Evolutionary conservation across 306 rosid species (phyloP), one percentile per base, ranked within the genome.

Genomic region (Cicer cuneatum): DNA sequence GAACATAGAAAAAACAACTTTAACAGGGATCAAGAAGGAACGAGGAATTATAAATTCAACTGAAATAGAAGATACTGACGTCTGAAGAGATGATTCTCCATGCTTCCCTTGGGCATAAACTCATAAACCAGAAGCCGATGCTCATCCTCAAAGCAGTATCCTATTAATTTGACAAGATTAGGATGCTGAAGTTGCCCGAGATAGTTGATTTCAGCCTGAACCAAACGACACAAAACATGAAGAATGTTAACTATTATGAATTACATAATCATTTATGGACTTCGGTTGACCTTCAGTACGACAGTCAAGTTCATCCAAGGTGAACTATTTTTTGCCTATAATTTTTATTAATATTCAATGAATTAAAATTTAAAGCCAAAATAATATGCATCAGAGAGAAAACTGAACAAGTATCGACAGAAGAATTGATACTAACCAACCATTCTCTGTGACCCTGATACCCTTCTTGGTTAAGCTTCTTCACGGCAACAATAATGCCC

Each of bases 81-180:
- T 83, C 97, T 80, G 81, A 94, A 94, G 10, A 94, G 90, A 82
- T 94, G 99, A 80, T 92, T 92, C 76, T 94, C 99, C 85, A 92
- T 84, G 84, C 97, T 94, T 66, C 99, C 97, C 89, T 90, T 94
- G 3, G 97, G 86, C 99, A 94, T 90, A 83, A 90, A 94, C 77
- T 94, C 97, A n/a, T 94, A 94, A 18, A 88, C 92, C 58, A 92
- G 76, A 77, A 94, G 95, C 69, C 99, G 87, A 16, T 94, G 97
- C 45, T 94, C 96, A 61, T 94, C 97, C 81, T 94, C 97, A 16
- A 87, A 74, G 89, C 99, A 94, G 82, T 88, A 92, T 64, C 96
- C 99, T 71, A 94, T 83, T 81, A 94, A 75, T 82, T 89, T 94
- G 77, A 94, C 99, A 58, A 94, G 96, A 85, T 94, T 90, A 61